phyloP scores from a whole-genome alignment of 257 asterid species.

The Solanum rostratum region DNA sequence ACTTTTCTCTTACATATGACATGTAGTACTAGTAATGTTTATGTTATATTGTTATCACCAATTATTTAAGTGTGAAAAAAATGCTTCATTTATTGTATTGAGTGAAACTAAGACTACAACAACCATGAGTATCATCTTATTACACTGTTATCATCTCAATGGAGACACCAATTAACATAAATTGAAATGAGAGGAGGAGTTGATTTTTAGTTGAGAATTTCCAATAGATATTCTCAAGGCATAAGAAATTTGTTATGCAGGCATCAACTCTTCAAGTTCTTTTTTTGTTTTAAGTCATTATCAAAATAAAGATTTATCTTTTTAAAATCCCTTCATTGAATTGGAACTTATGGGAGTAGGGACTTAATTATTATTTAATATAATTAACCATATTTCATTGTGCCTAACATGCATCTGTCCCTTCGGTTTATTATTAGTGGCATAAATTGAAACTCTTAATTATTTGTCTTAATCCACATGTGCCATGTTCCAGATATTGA shows the following conservation, averaged over 20 bases:
- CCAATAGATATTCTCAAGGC: background rate
- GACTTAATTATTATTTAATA: background rate
- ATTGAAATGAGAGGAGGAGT: background rate
- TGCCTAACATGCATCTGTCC: background rate
- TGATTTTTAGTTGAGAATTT: background rate
- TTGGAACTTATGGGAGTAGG: background rate
- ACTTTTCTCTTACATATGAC: too few species aligned
- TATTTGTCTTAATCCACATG: background rate
- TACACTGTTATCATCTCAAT: background rate
- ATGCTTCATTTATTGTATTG: too few species aligned
- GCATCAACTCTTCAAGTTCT: background rate
- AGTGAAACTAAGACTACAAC: background rate
- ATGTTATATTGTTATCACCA: too few species aligned
- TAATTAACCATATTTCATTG: background rate
- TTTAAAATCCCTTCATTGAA: background rate
- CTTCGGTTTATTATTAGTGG: background rate
- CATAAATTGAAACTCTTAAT: background rate
- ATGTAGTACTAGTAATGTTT: too few species aligned
- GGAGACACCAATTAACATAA: background rate
- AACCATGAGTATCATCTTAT: background rate
- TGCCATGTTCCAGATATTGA: background rate
- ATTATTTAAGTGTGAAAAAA: too few species aligned
- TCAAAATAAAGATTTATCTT: background rate
- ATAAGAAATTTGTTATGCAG: background rate
- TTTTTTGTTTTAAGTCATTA: background rate